These are phyloP conservation scores for Penicillium coffeae DNA, from an alignment of 495 filamentous ascomycete species.

Conservation along the genomic window DNA sequence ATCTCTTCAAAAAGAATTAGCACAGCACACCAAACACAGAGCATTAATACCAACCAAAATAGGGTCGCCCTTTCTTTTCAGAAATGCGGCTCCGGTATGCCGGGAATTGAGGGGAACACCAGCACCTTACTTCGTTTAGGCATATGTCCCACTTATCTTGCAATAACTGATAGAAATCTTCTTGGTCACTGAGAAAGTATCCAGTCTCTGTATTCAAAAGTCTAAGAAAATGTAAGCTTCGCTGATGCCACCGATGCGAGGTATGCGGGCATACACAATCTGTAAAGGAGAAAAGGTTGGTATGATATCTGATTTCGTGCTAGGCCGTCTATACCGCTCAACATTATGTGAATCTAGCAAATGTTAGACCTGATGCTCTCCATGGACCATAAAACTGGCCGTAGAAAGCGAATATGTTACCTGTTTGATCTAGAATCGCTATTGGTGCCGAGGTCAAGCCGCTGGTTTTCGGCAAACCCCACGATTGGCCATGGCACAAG, in stretches of 20 bases:
- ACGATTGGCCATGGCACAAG: background rate
- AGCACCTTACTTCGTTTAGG: background rate
- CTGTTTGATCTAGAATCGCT: background rate
- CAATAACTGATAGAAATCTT: background rate
- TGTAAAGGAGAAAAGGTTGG: background rate
- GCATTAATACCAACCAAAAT: background rate
- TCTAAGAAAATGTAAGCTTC: background rate
- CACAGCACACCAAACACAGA: background rate
- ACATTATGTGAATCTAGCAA: too few relatives aligned
- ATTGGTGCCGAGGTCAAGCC: background rate
- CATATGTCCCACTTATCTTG: background rate
- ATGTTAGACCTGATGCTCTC: too few relatives aligned
- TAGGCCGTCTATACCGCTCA: background rate
- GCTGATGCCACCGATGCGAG: background rate
- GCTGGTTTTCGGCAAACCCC: background rate
- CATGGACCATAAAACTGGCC: too few relatives aligned
- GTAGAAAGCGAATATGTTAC: too few relatives aligned
- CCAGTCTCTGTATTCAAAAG: background rate
- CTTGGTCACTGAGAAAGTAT: background rate
- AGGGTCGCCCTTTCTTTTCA: background rate
- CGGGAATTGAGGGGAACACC: background rate
- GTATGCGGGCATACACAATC: background rate
- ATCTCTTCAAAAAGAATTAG: constrained; percentile 5
- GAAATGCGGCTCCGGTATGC: background rate
- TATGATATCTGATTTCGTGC: background rate